Evolutionary conservation across 805 yeast genomes (phyloP).

Genomic region (Ogataea haglerorum): DNA sequence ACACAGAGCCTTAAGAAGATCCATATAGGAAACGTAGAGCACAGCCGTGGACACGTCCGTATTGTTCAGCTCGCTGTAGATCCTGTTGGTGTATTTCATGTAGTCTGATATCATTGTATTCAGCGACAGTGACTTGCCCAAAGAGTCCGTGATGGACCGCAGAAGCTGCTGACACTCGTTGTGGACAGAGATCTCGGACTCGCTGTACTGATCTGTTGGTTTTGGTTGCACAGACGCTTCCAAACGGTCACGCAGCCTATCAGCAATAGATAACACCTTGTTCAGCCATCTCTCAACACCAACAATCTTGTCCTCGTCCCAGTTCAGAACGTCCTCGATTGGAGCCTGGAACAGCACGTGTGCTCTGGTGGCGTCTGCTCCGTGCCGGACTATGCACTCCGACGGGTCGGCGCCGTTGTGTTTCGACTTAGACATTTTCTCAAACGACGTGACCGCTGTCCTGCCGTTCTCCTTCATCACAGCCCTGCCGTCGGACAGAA

Average conservation of each 20-base stretch:
- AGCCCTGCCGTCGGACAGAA: conserved; percentile 39
- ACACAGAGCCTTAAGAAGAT: conserved; percentile 58
- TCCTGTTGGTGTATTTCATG: conserved; percentile 71
- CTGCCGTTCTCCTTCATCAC: conserved; percentile 47
- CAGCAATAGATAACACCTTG: conserved; percentile 43
- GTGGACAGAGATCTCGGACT: conserved; percentile 52
- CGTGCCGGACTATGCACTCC: conserved; percentile 67
- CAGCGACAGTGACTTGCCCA: conserved; percentile 56
- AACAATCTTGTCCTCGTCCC: conserved; percentile 86
- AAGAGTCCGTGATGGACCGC: conserved; percentile 53
- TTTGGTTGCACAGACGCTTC: conserved; percentile 4
- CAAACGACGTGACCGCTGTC: conserved; percentile 57
- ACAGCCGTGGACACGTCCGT: conserved; percentile 38
- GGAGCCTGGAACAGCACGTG: conserved; percentile 93
- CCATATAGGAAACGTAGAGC: conserved; percentile 46
- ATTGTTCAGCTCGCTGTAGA: conserved; percentile 39
- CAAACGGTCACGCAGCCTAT: conserved; percentile 16
- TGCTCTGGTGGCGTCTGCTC: conserved; percentile 94
- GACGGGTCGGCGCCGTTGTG: conserved; percentile 92
- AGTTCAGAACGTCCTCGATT: conserved; percentile 69
- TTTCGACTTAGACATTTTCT: conserved; percentile 96
- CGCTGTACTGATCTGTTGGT: conserved; percentile 23
- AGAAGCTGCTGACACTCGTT: conserved; percentile 51
- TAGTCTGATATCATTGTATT: conserved; percentile 87
- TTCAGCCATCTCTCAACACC: conserved; percentile 88